Evolutionary conservation across 441 rosid species (phyloP).

Genomic region (Euphorbia schlechtendalii): DNA sequence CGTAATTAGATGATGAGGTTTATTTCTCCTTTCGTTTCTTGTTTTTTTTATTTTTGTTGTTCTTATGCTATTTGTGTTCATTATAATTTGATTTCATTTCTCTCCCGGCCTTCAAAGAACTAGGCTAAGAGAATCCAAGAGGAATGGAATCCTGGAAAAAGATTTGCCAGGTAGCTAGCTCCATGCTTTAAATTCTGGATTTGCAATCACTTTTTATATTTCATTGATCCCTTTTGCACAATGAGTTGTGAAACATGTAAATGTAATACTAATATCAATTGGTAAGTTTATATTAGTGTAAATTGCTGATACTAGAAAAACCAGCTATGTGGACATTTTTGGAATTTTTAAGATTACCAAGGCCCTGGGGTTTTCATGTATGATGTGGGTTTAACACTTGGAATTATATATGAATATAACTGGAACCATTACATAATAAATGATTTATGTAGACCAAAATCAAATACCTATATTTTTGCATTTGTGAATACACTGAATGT

Average conservation of each 20-base stretch:
- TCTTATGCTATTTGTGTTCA: conserved; percentile 1
- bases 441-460: neutral
- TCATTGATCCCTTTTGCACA: too few relatives aligned
- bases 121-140: too few relatives aligned
- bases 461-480: neutral
- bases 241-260: too few relatives aligned
- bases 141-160: conserved; percentile 70
- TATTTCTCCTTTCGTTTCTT: neutral
- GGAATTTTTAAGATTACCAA: neutral
- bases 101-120: conserved; percentile 42
- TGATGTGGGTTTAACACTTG: too few relatives aligned
- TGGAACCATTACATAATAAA: neutral
- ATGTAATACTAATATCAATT: too few relatives aligned
- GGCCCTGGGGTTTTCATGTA: neutral
- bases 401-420: neutral
- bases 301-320: neutral
- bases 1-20: conserved; percentile 11
- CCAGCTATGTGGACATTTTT: neutral
- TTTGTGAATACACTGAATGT: neutral
- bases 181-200: neutral
- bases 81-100: conserved; percentile 14
- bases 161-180: conserved; percentile 87
- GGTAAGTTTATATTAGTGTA: neutral
- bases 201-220: conserved; percentile 9
- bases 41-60: neutral